Percentiles rank a stretch among this genome's conserved stretches.
These are phyloP conservation scores for Ogataea nitratoaversa DNA, from an alignment of 805 yeast genomes.

Conservation along the genomic window DNA sequence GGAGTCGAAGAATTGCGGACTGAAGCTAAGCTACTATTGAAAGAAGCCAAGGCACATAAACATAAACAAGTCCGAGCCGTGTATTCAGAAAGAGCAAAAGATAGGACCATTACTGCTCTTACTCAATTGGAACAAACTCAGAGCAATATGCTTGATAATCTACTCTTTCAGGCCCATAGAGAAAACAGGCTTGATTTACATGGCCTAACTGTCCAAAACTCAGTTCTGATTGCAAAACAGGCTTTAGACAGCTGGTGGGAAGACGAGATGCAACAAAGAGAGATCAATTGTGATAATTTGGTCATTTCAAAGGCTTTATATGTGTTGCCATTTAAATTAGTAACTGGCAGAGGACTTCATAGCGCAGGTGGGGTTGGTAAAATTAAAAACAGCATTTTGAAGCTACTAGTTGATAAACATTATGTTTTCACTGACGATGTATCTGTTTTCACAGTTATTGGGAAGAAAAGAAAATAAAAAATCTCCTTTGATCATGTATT, in stretches of 20 bases:
- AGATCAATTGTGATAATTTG: conserved; percentile 35
- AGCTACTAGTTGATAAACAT: conserved; percentile 31
- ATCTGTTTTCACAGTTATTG: conserved; percentile 41
- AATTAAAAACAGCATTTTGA: conserved; percentile 40
- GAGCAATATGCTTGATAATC: background rate
- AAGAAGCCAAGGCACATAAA: conserved; percentile 1
- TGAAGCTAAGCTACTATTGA: conserved; percentile 3
- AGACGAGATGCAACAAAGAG: conserved; percentile 44
- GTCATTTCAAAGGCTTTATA: conserved; percentile 32
- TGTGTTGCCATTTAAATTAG: conserved; percentile 41
- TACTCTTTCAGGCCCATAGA: background rate
- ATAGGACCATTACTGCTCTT: background rate
- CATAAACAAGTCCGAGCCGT: conserved; percentile 7
- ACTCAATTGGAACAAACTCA: background rate
- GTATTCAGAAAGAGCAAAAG: conserved; percentile 6
- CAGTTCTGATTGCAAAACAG: conserved; percentile 33
- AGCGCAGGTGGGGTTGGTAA: conserved; percentile 53
- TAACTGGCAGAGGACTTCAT: conserved; percentile 73
- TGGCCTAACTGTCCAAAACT: conserved; percentile 43
- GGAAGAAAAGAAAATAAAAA: conserved; percentile 26
- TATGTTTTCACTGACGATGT: conserved; percentile 46
- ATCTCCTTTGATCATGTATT: background rate
- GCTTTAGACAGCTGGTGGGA: conserved; percentile 60
- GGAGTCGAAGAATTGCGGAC: background rate
- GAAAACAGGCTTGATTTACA: conserved; percentile 51